Base-by-base conservation (phyloP, 192 early-diverging fungal genomes). In the Coemansia sp. region DNA sequence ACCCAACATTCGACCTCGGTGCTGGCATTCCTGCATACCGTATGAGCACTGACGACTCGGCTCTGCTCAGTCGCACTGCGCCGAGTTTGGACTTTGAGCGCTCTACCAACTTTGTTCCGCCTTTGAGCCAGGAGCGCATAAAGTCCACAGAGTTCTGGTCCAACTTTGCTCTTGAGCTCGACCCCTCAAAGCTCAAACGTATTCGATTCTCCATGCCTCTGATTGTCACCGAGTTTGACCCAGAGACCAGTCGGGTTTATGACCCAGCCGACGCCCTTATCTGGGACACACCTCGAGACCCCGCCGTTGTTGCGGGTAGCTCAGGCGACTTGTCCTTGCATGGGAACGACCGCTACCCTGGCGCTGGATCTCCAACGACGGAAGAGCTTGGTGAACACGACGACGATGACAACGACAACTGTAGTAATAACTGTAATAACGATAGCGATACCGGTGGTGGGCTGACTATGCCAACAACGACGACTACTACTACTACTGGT, bases 141-240 rank as follows among this genome's bases (percentile, higher is more conserved):
- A 76, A 73, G 39, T 76, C 79, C 3, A 82, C 79, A n/a, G 79
- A 82, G 68, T 82, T 82, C 51, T 82, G 79, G 79, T 68, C 79
- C 36, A 82, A 76, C 68, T 82, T 82, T 71, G 71, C 79, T 13
- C 56, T 76, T 36, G 79, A 82, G 69, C 67, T 84, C 20, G 75
- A 84, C 41, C 78, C 83, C 1, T 74, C 72, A 22, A 71, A 68
- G 29, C 73, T 84, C 24, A 76, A 72, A 40, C 74, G 83, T 29
- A 80, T 80, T 22, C 83, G 83, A 55, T 84, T 84, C 48, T 84
- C 83, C 4, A 77, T 84, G 75, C 83, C 83, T n/a, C 72, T 80
- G n/a, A 84, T 78, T 48, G 75, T 84, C 34, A 84, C 83, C 31
- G 83, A 84, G 59, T 84, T 80, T 59, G 74, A 75, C 61, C 74